phyloP scores from a whole-genome alignment of 257 asterid genomes.

The Jasminum sambac region DNA sequence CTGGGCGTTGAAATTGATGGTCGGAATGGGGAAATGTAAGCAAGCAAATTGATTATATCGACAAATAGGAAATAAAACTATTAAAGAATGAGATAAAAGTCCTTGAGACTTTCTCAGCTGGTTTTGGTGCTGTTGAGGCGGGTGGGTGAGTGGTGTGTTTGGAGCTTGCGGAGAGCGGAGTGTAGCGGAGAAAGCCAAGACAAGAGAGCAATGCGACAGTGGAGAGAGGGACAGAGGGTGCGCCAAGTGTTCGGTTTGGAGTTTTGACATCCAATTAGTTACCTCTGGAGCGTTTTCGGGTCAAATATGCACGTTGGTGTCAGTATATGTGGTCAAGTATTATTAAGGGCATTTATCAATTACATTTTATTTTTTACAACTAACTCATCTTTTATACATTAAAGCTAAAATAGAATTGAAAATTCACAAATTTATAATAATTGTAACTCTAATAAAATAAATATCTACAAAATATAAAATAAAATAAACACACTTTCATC shows the following conservation, averaged over 20 bases:
- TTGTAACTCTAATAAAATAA: no score
- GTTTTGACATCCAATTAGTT: not conserved
- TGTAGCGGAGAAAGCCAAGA: conserved; percentile 20
- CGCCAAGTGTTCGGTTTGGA: conserved; percentile 13
- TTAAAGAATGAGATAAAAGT: not conserved
- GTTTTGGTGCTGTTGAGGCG: conserved; percentile 2
- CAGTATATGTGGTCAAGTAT: no score
- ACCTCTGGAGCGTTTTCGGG: not conserved
- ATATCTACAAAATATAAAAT: no score
- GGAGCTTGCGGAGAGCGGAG: not conserved
- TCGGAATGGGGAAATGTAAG: conserved; percentile 10
- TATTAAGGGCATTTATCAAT: no score
- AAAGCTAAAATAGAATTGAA: no score
- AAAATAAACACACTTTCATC: no score
- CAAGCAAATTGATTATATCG: conserved; percentile 36
- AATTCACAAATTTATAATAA: no score
- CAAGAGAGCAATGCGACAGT: not conserved
- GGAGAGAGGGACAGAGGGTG: conserved; percentile 12
- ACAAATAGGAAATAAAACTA: conserved; percentile 13
- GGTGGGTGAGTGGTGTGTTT: not conserved
- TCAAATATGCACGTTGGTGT: not conserved
- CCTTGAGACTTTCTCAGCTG: conserved; percentile 2
- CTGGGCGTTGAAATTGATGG: conserved; percentile 35
- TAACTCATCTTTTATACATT: no score
- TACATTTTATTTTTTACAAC: no score